phyloP scores from a whole-genome alignment of 1,284 basidiomycete species.

The Malassezia pachydermatis region DNA sequence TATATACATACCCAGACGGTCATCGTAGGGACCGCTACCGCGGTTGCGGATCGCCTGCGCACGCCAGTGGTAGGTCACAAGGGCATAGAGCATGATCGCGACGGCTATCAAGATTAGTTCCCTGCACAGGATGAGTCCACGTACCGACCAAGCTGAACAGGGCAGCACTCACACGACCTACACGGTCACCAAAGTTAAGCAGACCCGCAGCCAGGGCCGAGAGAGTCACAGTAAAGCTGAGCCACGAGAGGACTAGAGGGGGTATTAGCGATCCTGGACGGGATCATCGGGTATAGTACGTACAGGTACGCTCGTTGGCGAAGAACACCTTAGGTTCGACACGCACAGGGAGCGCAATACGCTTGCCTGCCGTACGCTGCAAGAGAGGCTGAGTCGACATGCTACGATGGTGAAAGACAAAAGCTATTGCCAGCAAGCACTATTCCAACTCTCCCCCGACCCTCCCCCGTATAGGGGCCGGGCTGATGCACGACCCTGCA shows the following conservation, averaged over 20 bases:
- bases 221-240: constrained; percentile 48
- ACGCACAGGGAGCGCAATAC: constrained; percentile 46
- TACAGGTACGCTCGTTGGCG: constrained; percentile 47
- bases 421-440: neutral
- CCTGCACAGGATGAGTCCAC: constrained; percentile 47
- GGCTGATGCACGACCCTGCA: neutral
- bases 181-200: constrained; percentile 50
- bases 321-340: constrained; percentile 49
- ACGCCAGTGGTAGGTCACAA: constrained; percentile 92
- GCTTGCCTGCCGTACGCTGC: constrained; percentile 68
- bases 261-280: neutral
- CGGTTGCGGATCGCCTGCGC: constrained; percentile 82
- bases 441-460: neutral
- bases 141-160: constrained; percentile 83
- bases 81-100: constrained; percentile 89
- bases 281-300: constrained; percentile 8
- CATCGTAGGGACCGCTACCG: constrained; percentile 90
- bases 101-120: constrained; percentile 75
- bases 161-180: constrained; percentile 80
- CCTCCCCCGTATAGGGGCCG: neutral
- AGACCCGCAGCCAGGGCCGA: constrained; percentile 46
- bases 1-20: constrained; percentile 61
- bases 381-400: constrained; percentile 98
- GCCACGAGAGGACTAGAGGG: constrained; percentile 44
- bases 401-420: constrained; percentile 4